Base-by-base conservation (phyloP, 1,284 basidiomycete species). In the Salmacisia buchloeana region DNA sequence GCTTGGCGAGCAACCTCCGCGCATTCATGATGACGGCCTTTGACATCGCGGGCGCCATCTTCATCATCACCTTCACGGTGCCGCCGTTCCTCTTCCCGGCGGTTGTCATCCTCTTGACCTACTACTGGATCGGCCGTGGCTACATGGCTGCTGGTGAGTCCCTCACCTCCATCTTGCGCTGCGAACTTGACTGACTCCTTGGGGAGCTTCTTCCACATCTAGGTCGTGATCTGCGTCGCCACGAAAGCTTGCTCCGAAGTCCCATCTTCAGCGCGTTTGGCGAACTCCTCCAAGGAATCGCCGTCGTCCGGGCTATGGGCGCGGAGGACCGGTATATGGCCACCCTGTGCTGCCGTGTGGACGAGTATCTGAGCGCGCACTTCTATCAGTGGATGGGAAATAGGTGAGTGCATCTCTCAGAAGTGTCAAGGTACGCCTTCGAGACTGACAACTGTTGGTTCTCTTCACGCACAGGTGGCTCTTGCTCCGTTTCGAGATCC, bases 301-400 rank as follows among this genome's bases (percentile, higher is more conserved):
- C 80, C 0, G 83, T 83, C 0, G 83, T 85, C 39, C 79, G 84
- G 31, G 82, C 83, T 0, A 85, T 83, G 62, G 83, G 82, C 57
- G 84, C 84, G 3, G 56, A 58, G n/a, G 13, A 21, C 3, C 77
- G 83, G 9, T 84, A 84, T 75, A 79, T 81, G 35, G 23, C 34
- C 6, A 29, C n/a, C 4, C 56, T 58, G 3, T 58, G 36, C 66
- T 60, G 76, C 9, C 78, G 81, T 25, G 64, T 84, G 25, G 83
- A 85, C 69, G 80, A 77, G 62, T 83, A 83, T 67, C 82, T 27
- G 3, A n/a, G 15, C 7, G 34, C 35, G 10, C 33, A 38, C 2
- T 58, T 36, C 35, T 58, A 38, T 15, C 36, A 27, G 56, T 58
- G 56, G 56, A 58, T 58, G 56, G 21, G 56, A 23, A 58, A 58